A percentile compares a stretch with the other conserved stretches of the same genome.
Evolutionary conservation across 208 protist species (phyloP).

Genomic region (Willaertia magna): DNA sequence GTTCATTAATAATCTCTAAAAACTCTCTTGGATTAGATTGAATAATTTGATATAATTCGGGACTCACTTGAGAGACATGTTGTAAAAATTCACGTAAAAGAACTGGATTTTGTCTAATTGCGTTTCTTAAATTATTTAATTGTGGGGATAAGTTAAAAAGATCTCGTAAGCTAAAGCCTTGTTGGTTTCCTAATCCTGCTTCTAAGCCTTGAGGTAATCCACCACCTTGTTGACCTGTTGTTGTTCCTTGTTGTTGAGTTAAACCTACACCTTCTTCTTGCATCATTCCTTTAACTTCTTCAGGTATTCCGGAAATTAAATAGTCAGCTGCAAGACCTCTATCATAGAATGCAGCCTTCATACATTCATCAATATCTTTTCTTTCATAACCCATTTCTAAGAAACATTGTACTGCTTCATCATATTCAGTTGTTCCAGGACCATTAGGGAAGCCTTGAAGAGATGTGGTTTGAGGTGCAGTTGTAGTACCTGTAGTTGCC

Average conservation of each 20-base stretch:
- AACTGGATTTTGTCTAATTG: not conserved
- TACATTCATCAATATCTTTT: not conserved
- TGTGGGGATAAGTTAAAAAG: not conserved
- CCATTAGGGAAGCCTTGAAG: not conserved
- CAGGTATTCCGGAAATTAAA: constrained; percentile 6
- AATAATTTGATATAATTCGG: constrained; percentile 5
- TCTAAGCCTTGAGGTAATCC: not conserved
- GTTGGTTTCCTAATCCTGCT: not conserved
- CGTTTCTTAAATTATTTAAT: not conserved
- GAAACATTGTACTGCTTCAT: not conserved
- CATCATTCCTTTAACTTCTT: not conserved
- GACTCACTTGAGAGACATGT: not conserved
- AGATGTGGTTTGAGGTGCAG: not conserved
- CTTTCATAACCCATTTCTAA: constrained; percentile 13
- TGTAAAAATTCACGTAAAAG: not conserved
- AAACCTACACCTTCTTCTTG: not conserved
- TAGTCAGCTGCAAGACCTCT: not conserved
- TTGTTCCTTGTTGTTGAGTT: not conserved
- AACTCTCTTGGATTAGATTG: not conserved
- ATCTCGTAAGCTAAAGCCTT: not conserved
- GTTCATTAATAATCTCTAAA: not conserved
- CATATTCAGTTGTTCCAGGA: not conserved
- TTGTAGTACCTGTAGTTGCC: not conserved
- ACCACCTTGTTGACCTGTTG: not conserved
- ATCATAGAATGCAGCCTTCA: constrained; percentile 9